A percentile compares a stretch with the other conserved stretches of the same genome.
Evolutionary conservation across 495 filamentous ascomycete species (phyloP).

Genomic region (Lasiosphaeria hispida): DNA sequence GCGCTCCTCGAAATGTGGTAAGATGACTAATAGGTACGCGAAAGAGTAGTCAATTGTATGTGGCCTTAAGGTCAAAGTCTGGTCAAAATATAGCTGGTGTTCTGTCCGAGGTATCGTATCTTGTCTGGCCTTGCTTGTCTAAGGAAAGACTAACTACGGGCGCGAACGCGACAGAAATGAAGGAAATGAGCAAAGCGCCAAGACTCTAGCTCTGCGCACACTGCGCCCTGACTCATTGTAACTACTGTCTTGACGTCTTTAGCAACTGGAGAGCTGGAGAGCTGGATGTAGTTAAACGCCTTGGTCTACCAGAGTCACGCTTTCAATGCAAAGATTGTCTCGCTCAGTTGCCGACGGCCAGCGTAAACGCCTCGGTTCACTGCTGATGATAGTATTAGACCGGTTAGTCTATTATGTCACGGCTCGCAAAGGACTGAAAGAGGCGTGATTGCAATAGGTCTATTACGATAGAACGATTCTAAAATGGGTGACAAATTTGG

Average conservation of each 20-base stretch:
- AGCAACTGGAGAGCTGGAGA: conserved; percentile 2
- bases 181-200: no score
- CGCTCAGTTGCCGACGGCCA: no score
- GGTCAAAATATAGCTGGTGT: conserved; percentile 1
- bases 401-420: conserved; percentile 1
- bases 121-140: conserved; percentile 1
- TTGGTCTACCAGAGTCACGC: no score
- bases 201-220: not conserved
- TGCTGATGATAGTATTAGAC: conserved; percentile 3
- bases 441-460: not conserved
- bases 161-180: not conserved
- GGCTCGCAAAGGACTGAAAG: conserved; percentile 2
- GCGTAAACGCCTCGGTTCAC: no score
- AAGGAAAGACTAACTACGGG: conserved; percentile 2
- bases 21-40: no score
- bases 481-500: no score
- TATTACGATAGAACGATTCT: conserved; percentile 3
- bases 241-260: no score
- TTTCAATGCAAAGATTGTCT: no score
- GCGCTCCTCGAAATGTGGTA: not conserved
- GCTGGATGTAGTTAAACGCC: conserved; percentile 2
- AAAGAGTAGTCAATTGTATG: not conserved
- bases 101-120: conserved; percentile 2
- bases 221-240: not conserved
- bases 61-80: conserved; percentile 1